Conservation (phyloP, 2,329 filamentous ascomycete species). For the Aspergillus pseudoglaucus region DNA sequence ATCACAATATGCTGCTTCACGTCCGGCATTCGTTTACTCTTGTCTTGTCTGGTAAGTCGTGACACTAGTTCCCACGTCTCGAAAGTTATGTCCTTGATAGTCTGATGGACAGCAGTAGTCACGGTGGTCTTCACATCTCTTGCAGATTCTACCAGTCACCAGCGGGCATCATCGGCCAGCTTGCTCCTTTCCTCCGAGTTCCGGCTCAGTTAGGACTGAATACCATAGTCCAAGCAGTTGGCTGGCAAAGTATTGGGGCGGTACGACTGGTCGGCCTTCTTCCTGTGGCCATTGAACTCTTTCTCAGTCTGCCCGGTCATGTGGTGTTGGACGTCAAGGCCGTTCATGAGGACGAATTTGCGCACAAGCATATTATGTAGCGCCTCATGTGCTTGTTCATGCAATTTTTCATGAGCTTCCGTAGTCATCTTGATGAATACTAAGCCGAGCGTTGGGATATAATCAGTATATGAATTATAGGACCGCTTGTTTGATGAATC, state of each 20-base stretch:
- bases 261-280: constrained; percentile 1
- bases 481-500: background rate
- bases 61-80: background rate
- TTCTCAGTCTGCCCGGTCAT: background rate
- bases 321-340: background rate
- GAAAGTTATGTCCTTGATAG: background rate
- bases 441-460: background rate
- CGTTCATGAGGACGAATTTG: background rate
- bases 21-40: too few relatives aligned
- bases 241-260: background rate
- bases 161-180: background rate
- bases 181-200: background rate
- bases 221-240: background rate
- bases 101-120: background rate
- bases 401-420: too few relatives aligned
- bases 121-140: constrained; percentile 1
- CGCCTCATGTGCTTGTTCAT: background rate
- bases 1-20: too few relatives aligned
- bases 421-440: background rate
- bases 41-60: background rate
- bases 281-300: background rate
- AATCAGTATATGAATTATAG: background rate
- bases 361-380: background rate
- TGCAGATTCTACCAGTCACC: constrained; percentile 1
- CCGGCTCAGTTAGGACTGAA: background rate